Conservation (phyloP, 1,284 basidiomycete species). For the Rhodotorula sp. region DNA sequence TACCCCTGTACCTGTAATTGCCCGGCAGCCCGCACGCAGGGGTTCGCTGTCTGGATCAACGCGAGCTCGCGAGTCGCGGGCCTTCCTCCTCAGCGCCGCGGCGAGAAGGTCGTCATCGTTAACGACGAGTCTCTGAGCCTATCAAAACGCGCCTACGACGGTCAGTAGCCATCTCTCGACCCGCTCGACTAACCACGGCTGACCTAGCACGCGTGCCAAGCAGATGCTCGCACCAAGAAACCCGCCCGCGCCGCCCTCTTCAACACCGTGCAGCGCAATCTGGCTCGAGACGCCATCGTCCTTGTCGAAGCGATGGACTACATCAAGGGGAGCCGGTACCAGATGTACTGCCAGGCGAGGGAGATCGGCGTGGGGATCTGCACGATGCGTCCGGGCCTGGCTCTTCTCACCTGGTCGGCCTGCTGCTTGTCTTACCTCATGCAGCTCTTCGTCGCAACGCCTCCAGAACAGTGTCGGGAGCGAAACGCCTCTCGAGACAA, state of each 20-base stretch:
- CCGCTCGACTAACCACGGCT: not conserved
- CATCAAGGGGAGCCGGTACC: conserved; percentile 93
- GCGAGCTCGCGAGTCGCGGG: conserved; percentile 46
- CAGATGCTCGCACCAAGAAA: conserved; percentile 83
- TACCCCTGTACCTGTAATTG: conserved; percentile 89
- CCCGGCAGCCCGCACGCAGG: conserved; percentile 65
- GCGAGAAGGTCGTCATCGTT: conserved; percentile 64
- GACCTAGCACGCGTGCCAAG: not conserved
- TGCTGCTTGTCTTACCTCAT: too few relatives aligned
- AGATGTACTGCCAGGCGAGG: conserved; percentile 92
- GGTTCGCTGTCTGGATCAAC: conserved; percentile 67
- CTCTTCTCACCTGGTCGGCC: not conserved
- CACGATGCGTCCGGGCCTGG: conserved; percentile 64
- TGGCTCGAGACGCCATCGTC: conserved; percentile 72
- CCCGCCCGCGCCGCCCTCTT: conserved; percentile 84
- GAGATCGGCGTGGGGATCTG: conserved; percentile 82
- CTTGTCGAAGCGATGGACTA: conserved; percentile 92
- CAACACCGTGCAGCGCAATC: conserved; percentile 74
- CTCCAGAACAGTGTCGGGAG: conserved; percentile 70
- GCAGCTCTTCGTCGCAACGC: conserved; percentile 63
- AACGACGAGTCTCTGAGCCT: conserved; percentile 76
- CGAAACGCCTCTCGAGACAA: conserved; percentile 68
- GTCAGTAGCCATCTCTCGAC: conserved; percentile 55
- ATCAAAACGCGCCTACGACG: conserved; percentile 68
- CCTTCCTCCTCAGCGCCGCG: conserved; percentile 57